Conservation (phyloP, 2,329 filamentous ascomycete genomes). For the Xylaria sp. region DNA sequence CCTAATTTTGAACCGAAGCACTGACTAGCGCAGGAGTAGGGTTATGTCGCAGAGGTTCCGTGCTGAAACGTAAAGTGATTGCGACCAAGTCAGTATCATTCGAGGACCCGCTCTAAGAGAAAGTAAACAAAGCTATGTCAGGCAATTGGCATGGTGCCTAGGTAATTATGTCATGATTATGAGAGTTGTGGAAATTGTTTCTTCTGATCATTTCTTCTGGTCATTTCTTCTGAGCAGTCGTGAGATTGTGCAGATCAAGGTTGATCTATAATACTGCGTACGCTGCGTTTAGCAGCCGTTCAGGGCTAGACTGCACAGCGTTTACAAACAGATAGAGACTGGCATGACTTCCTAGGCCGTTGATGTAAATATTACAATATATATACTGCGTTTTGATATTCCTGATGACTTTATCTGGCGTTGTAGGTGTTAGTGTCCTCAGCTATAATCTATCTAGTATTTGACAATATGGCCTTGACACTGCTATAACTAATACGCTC, state of each 20-base stretch:
- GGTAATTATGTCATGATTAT: not conserved
- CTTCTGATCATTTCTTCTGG: not conserved
- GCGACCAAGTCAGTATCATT: not conserved
- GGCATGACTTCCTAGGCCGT: too few relatives aligned
- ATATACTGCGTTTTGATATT: not conserved
- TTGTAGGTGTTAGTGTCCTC: not conserved
- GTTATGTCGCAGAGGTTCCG: not conserved
- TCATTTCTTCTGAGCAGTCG: not conserved
- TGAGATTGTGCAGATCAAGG: not conserved
- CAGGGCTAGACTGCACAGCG: too few relatives aligned
- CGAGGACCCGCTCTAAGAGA: not conserved
- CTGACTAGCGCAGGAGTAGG: not conserved
- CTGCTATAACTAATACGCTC: not conserved
- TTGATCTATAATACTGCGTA: too few relatives aligned
- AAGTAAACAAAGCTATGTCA: not conserved
- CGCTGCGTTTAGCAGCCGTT: too few relatives aligned
- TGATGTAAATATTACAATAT: too few relatives aligned
- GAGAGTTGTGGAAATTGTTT: not conserved
- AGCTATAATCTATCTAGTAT: not conserved
- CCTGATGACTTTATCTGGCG: not conserved
- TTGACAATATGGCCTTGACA: not conserved
- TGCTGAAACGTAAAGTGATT: not conserved
- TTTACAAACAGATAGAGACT: too few relatives aligned
- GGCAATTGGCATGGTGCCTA: not conserved
- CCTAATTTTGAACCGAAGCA: too few relatives aligned